Base-by-base conservation (phyloP, 1,284 basidiomycete species). In the Malassezia cuniculi region DNA sequence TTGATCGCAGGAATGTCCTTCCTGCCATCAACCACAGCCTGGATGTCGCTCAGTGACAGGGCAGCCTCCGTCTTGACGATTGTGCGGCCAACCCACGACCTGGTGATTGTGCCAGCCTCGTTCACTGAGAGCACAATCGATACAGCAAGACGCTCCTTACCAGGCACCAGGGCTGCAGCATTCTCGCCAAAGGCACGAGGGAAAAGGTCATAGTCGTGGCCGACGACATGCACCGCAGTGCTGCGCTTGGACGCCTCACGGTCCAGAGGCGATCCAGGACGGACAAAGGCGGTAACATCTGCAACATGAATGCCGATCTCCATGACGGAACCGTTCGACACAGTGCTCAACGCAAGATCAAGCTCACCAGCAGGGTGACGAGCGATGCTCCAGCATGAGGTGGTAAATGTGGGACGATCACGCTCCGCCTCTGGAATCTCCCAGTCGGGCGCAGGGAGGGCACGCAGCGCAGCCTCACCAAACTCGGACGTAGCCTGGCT, bases 181-280 rank as follows among this genome's bases (percentile, higher is more conserved):
- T 26, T 20, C 22, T 24, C 22, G 22, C 6, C 22, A 7, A 39
- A 12, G 2, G 10, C 17, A 12, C 38, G 79, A 77, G 6, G 85
- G 82, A 39, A 10, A 36, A 39, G 28, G 11, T 22, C 31, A 19
- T 31, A 32, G 15, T n/a, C 11, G 17, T 87, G 79, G 68, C 95
- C 90, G 27, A 95, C 80, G 28, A 97, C 79, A 66, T 94, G 94
- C 34, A 97, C 93, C 54, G 84, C 86, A 3, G 89, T 95, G 19
- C 87, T 90, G 49, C 90, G 78, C 71, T 94, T 95, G 56, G 86
- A 79, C 34, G 93, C 93, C 69, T 99, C 93, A 24, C 93, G 85
- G 63, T 99, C 93, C 53, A 99, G 74, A 12, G 89, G 83, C 6
- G 85, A 93, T 69, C 93, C 93, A 18, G 85, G 79, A 72, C 87